Conservation (phyloP, 2,329 filamentous ascomycete species). For the Xylaria arbuscula region DNA sequence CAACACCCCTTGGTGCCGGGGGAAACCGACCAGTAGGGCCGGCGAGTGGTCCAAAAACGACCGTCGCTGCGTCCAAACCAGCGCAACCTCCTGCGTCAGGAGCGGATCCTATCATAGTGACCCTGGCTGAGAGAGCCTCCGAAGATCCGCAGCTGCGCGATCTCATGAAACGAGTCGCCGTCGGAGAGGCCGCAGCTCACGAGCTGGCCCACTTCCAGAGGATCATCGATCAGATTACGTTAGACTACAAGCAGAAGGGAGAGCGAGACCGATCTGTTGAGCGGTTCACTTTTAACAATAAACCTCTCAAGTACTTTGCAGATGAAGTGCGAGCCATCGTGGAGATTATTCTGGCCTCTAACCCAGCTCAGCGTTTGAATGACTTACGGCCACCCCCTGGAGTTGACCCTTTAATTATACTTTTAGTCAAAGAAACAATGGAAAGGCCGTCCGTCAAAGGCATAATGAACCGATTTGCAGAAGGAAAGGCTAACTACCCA, state of each 20-base stretch:
- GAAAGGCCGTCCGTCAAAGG: slow-evolving; percentile 62
- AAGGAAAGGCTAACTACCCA: slow-evolving; percentile 61
- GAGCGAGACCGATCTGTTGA: slow-evolving; percentile 66
- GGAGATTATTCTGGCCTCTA: slow-evolving; percentile 68
- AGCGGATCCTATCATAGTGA: slow-evolving; percentile 82
- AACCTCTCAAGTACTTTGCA: slow-evolving; percentile 69
- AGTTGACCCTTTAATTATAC: slow-evolving; percentile 66
- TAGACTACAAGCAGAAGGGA: slow-evolving; percentile 65
- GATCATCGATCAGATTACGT: slow-evolving; percentile 82
- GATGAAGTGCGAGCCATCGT: slow-evolving; percentile 68
- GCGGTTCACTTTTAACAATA: slow-evolving; percentile 64
- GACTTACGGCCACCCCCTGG: slow-evolving; percentile 65
- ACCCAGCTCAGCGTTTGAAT: slow-evolving; percentile 65
- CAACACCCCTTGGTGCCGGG: slow-evolving; percentile 11
- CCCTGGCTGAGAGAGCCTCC: slow-evolving; percentile 79
- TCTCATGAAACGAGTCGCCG: slow-evolving; percentile 85
- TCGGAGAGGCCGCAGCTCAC: slow-evolving; percentile 75
- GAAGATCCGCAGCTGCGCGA: slow-evolving; percentile 78
- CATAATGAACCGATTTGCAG: slow-evolving; percentile 66
- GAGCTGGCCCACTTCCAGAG: slow-evolving; percentile 81
- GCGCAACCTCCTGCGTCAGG: slow-evolving; percentile 41
- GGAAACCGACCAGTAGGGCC: not conserved
- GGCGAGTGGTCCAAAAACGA: slow-evolving; percentile 20
- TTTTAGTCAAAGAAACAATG: slow-evolving; percentile 67
- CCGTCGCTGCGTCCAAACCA: slow-evolving; percentile 39